phyloP scores from a whole-genome alignment of 2,329 filamentous ascomycete genomes.

The Lecanosticta acicola region DNA sequence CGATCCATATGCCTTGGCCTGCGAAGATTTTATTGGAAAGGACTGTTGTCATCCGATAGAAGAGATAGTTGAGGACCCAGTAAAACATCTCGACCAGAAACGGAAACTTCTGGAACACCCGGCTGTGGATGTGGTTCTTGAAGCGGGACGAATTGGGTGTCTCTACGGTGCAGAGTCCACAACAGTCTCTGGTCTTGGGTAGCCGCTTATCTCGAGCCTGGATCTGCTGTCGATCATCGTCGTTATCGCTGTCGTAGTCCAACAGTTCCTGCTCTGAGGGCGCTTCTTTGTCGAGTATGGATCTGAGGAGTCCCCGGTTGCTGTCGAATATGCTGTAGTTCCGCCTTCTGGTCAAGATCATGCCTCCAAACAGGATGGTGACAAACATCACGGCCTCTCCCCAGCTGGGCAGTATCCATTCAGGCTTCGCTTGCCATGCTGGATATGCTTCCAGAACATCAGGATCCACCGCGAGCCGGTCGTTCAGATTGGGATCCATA shows the following conservation, averaged over 20 bases:
- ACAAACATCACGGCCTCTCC: slow-evolving; percentile 38
- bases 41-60: slow-evolving; percentile 51
- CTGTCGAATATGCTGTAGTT: slow-evolving; percentile 40
- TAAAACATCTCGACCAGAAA: slow-evolving; percentile 70
- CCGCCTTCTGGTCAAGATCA: slow-evolving; percentile 45
- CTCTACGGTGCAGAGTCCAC: slow-evolving; percentile 45
- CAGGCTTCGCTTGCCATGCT: slow-evolving; percentile 15
- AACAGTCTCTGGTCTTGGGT: slow-evolving; percentile 47
- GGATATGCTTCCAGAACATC: slow-evolving; percentile 8
- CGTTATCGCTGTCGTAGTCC: slow-evolving; percentile 32
- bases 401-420: slow-evolving; percentile 17
- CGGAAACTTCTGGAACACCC: slow-evolving; percentile 60
- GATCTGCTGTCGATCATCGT: slow-evolving; percentile 27
- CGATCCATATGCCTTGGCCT: slow-evolving; percentile 49
- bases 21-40: slow-evolving; percentile 30
- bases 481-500: neutral
- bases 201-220: neutral
- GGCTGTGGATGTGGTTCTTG: slow-evolving; percentile 54
- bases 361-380: slow-evolving; percentile 45
- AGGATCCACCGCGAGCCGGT: slow-evolving; percentile 1
- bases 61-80: slow-evolving; percentile 61
- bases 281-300: slow-evolving; percentile 30
- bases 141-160: slow-evolving; percentile 45
- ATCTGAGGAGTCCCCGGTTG: slow-evolving; percentile 23
- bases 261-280: slow-evolving; percentile 30